Base-by-base conservation (phyloP, 1,139 yeast genomes). In the Hyphopichia fennica region DNA sequence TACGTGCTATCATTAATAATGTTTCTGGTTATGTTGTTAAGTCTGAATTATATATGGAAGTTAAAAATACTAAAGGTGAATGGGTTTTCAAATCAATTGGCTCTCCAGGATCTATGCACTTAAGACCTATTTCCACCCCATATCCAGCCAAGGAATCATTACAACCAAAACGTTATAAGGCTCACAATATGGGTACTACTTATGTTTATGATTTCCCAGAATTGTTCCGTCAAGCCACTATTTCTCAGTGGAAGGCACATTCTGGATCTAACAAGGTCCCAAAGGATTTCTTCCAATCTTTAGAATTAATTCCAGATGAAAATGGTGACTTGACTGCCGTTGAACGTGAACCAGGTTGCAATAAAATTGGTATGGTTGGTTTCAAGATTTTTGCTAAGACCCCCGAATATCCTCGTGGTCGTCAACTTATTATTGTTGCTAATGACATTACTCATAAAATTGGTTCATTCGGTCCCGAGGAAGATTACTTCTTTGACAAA, bases 171-270 rank as follows among this genome's bases (percentile, higher is more conserved):
- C 90, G 99, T 72, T 95, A 95, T 75, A 88, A 87, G 74, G 99
- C 99, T 38, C 98, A 93, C 69, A 80, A 89, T 60, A 87, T 93
- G 93, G 99, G 99, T 50, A 93, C 99, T 15, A 91, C 99, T 19
- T 93, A 89, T 62, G 96, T 89, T 40, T 95, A 95, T 62, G 99
- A 93, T 68, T 95, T 93, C 93, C 99, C 99, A 41, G 99, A 93
- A 64, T 74, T 93, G 59, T 93, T 95, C 86, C 89, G 95, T 58
- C 98, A 93, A 74, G 96, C 96, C 30, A 79, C 88, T 39, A 68
- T 81, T 46, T 77, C 93, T 27, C 85, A 84, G 65, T 93, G 99
- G 99, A 84, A 84, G 63, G 79, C 79, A 50, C 67, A 71, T 53
- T 72, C 79, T 39, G 74, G 81, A 48, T 57, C 63, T 39, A 60